Conservation (phyloP, 2,329 filamentous ascomycete species). For the Colletotrichum tropicicola region DNA sequence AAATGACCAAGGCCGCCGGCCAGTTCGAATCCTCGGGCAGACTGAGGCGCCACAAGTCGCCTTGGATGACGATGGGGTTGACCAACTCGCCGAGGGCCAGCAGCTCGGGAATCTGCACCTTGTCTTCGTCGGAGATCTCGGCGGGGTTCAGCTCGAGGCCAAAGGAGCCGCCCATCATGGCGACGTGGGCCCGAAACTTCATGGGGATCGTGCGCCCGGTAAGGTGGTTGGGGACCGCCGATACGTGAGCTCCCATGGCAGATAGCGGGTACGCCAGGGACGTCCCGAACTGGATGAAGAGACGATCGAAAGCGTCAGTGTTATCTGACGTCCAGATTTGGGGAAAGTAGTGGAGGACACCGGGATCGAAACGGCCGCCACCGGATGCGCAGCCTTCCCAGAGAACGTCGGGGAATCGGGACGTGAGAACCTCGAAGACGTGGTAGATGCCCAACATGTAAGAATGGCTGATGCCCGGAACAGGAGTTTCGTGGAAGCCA, state of each 20-base stretch:
- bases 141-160: slow-evolving; percentile 70
- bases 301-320: slow-evolving; percentile 68
- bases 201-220: slow-evolving; percentile 65
- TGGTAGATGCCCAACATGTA: slow-evolving; percentile 73
- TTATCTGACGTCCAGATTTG: slow-evolving; percentile 74
- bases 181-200: slow-evolving; percentile 70
- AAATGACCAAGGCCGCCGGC: slow-evolving; percentile 69
- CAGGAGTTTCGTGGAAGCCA: slow-evolving; percentile 67
- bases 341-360: slow-evolving; percentile 70
- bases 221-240: slow-evolving; percentile 66
- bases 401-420: slow-evolving; percentile 67
- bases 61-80: slow-evolving; percentile 66
- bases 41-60: slow-evolving; percentile 67
- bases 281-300: slow-evolving; percentile 71
- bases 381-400: slow-evolving; percentile 75
- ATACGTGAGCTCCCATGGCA: slow-evolving; percentile 73
- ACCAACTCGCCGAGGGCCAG: slow-evolving; percentile 63
- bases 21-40: slow-evolving; percentile 68
- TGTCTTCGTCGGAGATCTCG: slow-evolving; percentile 60
- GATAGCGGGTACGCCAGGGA: slow-evolving; percentile 70
- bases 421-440: slow-evolving; percentile 68
- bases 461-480: slow-evolving; percentile 61
- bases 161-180: slow-evolving; percentile 75
- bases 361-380: slow-evolving; percentile 71
- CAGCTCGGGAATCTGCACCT: slow-evolving; percentile 59